Conservation (phyloP, 495 filamentous ascomycete genomes). For the Evernia prunastri region DNA sequence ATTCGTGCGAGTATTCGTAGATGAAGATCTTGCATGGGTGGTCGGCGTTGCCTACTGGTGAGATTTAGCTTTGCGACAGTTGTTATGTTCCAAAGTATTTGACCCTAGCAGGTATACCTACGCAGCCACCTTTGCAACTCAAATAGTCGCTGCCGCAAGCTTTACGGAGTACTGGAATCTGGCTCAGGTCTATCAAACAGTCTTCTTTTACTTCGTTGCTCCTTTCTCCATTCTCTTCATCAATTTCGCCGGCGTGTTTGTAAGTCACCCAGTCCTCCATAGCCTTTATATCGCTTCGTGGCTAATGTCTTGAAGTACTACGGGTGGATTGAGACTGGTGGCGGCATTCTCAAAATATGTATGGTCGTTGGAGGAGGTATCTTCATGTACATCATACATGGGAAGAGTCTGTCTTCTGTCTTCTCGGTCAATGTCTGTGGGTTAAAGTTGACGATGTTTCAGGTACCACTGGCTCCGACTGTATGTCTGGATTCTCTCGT, state of each 20-base stretch:
- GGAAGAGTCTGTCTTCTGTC: constrained; percentile 27
- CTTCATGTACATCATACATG: constrained; percentile 32
- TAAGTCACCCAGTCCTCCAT: constrained; percentile 15
- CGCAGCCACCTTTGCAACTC: constrained; percentile 36
- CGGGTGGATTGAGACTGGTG: constrained; percentile 36
- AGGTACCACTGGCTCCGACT: neutral
- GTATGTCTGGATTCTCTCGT: neutral
- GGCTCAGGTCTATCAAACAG: constrained; percentile 28
- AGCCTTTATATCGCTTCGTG: neutral
- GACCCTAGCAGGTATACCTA: constrained; percentile 37
- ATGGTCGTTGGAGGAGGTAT: constrained; percentile 31
- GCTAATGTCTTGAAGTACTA: constrained; percentile 30
- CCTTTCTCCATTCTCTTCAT: constrained; percentile 31
- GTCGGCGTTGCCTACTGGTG: constrained; percentile 18
- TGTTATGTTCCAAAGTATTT: neutral
- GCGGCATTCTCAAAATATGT: constrained; percentile 36
- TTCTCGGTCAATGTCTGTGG: neutral
- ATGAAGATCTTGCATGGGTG: constrained; percentile 31
- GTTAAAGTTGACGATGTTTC: neutral
- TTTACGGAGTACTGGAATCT: constrained; percentile 36
- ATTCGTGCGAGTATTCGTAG: constrained; percentile 33
- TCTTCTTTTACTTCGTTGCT: constrained; percentile 31
- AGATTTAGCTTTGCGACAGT: neutral
- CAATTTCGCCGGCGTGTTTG: constrained; percentile 34
- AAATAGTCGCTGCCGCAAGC: constrained; percentile 37